phyloP scores from a whole-genome alignment of 108 stramenopile genomes.

The Cyclotella baltica region DNA sequence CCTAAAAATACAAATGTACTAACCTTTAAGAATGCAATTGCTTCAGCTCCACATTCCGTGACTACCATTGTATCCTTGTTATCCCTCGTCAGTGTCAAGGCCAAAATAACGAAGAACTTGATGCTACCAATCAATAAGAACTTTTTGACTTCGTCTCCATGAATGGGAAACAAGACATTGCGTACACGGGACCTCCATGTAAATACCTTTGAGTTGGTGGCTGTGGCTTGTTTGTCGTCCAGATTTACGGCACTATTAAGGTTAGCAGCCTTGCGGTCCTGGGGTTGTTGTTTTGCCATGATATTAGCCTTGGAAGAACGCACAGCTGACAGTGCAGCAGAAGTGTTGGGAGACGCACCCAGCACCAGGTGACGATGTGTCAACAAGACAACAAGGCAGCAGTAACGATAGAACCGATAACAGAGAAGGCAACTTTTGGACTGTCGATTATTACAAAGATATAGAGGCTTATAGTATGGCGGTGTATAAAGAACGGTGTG shows the following conservation, averaged over 20 bases:
- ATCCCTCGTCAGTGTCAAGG: constrained; percentile 93
- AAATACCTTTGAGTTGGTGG: not conserved
- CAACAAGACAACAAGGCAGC: not conserved
- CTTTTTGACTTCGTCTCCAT: constrained; percentile 88
- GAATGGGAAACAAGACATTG: constrained; percentile 85
- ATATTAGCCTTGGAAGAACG: not conserved
- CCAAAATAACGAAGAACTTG: constrained; percentile 96
- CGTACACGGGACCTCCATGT: not conserved
- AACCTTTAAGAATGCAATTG: constrained; percentile 94
- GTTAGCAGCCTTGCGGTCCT: not conserved
- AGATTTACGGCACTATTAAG: not conserved
- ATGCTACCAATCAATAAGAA: constrained; percentile 91
- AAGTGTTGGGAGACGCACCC: not conserved
- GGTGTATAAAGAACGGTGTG: too few species aligned
- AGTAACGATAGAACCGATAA: not conserved
- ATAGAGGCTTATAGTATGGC: too few species aligned
- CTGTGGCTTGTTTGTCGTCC: not conserved
- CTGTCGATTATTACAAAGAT: not conserved
- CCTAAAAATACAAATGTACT: too few species aligned
- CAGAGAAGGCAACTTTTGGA: not conserved
- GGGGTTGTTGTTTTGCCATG: not conserved
- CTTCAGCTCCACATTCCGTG: constrained; percentile 96
- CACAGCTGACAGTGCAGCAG: not conserved
- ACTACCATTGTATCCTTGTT: constrained; percentile 97
- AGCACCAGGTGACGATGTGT: not conserved